Percentiles rank a stretch among this genome's conserved stretches.
Conservation (phyloP, 2,329 filamentous ascomycete genomes). For the Byssochlamys sp. region DNA sequence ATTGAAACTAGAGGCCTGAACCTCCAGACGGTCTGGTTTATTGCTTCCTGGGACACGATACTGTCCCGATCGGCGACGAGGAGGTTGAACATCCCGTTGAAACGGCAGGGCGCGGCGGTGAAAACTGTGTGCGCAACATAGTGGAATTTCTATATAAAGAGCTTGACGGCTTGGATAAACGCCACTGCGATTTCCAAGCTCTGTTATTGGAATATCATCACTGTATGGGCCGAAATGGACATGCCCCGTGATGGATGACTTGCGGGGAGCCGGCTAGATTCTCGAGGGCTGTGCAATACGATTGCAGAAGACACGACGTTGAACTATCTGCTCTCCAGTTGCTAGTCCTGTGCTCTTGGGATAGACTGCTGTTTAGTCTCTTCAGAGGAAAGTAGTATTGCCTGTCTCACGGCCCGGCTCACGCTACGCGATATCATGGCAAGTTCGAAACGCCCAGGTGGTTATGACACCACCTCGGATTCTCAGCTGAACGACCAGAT, state of each 20-base stretch:
- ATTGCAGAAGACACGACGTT: neutral
- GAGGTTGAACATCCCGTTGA: no score
- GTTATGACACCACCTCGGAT: neutral
- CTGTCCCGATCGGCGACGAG: no score
- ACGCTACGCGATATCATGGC: neutral
- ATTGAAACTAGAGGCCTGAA: neutral
- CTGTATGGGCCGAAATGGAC: neutral
- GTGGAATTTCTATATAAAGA: neutral
- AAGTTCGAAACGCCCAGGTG: neutral
- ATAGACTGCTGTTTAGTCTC: neutral
- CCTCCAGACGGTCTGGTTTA: neutral
- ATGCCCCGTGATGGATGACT: neutral
- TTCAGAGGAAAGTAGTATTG: no score
- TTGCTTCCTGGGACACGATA: neutral
- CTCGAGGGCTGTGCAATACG: neutral
- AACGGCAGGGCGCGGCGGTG: no score
- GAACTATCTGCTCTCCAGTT: neutral
- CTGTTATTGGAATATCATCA: neutral
- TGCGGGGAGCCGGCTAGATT: neutral
- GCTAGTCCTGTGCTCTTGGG: neutral
- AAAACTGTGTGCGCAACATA: no score
- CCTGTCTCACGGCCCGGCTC: no score
- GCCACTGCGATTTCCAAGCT: neutral
- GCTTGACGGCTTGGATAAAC: neutral
- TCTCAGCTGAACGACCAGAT: neutral